These are phyloP conservation scores for Cryphonectria naterciae DNA, from an alignment of 2,329 filamentous ascomycete species.

Conservation along the genomic window DNA sequence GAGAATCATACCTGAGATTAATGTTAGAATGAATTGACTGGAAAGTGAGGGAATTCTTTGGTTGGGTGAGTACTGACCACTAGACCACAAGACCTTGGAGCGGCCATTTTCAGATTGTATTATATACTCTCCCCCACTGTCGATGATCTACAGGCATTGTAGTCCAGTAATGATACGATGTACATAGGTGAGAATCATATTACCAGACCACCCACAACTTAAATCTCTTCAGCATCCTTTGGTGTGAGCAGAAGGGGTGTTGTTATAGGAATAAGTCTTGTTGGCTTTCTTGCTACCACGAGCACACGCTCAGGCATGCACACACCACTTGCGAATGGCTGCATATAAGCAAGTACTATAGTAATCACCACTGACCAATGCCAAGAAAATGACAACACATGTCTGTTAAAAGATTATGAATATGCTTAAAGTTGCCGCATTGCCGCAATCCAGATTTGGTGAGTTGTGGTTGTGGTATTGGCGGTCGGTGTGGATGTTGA, in stretches of 20 bases:
- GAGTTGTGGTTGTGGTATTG: not conserved
- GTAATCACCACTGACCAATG: not conserved
- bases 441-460: not conserved
- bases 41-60: too few relatives aligned
- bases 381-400: not conserved
- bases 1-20: conserved; percentile 64
- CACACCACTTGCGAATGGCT: not conserved
- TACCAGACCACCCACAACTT: conserved; percentile 62
- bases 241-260: not conserved
- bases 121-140: not conserved
- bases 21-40: not conserved
- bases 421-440: conserved; percentile 3
- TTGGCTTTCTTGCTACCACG: not conserved
- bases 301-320: not conserved
- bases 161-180: not conserved
- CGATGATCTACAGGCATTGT: not conserved
- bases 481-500: too few relatives aligned
- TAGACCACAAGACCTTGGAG: not conserved
- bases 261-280: too few relatives aligned
- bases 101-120: not conserved
- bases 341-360: not conserved
- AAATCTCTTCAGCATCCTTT: not conserved
- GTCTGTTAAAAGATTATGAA: not conserved
- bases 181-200: conserved; percentile 72
- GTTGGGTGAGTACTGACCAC: not conserved